Percentiles rank a stretch among this genome's conserved stretches.
These are phyloP conservation scores for Trichophyton equinum DNA, from an alignment of 2,329 filamentous ascomycete species.

Conservation along the genomic window DNA sequence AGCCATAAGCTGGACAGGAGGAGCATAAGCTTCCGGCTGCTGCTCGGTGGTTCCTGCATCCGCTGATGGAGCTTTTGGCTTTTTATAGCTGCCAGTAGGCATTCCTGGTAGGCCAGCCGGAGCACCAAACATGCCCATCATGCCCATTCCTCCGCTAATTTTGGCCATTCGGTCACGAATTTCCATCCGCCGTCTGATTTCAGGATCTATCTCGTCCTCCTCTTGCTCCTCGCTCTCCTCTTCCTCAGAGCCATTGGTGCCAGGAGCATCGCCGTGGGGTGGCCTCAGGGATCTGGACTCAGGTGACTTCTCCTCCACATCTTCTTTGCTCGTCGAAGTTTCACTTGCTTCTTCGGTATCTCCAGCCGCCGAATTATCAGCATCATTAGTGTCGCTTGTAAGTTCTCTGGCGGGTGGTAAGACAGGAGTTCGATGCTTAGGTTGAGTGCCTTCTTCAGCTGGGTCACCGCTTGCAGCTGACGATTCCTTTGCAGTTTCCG, in stretches of 20 bases:
- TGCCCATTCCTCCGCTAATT: slow-evolving; percentile 95
- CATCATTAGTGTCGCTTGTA: slow-evolving; percentile 51
- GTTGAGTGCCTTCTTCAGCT: slow-evolving; percentile 11
- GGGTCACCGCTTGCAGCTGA: slow-evolving; percentile 23
- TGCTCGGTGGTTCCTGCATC: slow-evolving; percentile 27
- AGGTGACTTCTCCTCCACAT: slow-evolving; percentile 48
- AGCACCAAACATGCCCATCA: slow-evolving; percentile 79
- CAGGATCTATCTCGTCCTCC: slow-evolving; percentile 77
- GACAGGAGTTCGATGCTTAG: slow-evolving; percentile 24
- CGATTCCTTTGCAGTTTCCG: slow-evolving; percentile 25
- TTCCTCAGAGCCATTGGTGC: slow-evolving; percentile 40
- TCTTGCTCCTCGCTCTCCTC: slow-evolving; percentile 59
- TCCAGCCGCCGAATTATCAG: slow-evolving; percentile 51
- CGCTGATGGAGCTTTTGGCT: slow-evolving; percentile 33
- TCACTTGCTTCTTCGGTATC: slow-evolving; percentile 52
- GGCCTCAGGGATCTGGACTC: slow-evolving; percentile 17
- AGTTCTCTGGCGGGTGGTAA: slow-evolving; percentile 38
- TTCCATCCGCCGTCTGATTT: slow-evolving; percentile 73
- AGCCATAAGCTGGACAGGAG: slow-evolving; percentile 43
- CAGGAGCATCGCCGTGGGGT: slow-evolving; percentile 34
- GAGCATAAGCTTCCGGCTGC: slow-evolving; percentile 22
- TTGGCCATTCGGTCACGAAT: slow-evolving; percentile 93
- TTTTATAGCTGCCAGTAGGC: slow-evolving; percentile 24
- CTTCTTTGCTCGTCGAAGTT: slow-evolving; percentile 58
- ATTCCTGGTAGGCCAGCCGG: slow-evolving; percentile 49